Percentiles rank a stretch among this genome's conserved stretches.
Evolutionary conservation across 208 protist genomes (phyloP).

Genomic region (Acanthamoeba royreba): DNA sequence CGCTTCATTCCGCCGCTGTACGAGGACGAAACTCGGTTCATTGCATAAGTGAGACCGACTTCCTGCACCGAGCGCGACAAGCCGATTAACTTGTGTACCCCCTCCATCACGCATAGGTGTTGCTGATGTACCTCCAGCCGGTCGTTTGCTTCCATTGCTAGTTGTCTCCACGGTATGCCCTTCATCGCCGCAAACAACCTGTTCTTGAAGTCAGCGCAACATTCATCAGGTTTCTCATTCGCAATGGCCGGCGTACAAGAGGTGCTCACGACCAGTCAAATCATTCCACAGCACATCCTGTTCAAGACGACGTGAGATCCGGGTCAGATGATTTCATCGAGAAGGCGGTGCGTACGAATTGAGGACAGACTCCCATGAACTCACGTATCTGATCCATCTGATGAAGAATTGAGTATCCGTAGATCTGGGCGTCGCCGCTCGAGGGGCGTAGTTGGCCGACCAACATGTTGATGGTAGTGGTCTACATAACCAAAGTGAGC

Average conservation of each 20-base stretch:
- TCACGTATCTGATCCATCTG: slow-evolving; percentile 77
- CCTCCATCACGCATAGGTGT: neutral
- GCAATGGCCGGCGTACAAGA: slow-evolving; percentile 80
- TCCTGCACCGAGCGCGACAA: neutral
- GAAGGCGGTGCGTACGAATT: slow-evolving; percentile 84
- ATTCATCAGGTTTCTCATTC: neutral
- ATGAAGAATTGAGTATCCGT: slow-evolving; percentile 65
- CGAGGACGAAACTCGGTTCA: neutral
- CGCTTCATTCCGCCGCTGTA: slow-evolving; percentile 28
- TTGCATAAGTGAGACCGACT: neutral
- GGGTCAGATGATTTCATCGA: neutral
- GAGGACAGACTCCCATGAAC: slow-evolving; percentile 93
- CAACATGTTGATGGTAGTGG: slow-evolving; percentile 71
- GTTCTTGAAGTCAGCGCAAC: neutral
- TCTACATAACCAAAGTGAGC: neutral
- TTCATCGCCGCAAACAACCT: neutral
- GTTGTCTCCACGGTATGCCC: neutral
- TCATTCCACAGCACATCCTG: slow-evolving; percentile 87
- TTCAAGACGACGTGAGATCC: neutral
- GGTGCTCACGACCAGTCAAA: slow-evolving; percentile 90
- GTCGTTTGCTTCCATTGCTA: neutral
- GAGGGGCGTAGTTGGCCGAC: slow-evolving; percentile 81
- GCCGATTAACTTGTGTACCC: no score
- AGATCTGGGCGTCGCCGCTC: slow-evolving; percentile 70
- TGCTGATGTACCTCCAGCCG: neutral